These are phyloP conservation scores for Clonostachys solani DNA, from an alignment of 2,329 filamentous ascomycete species.

Conservation along the genomic window DNA sequence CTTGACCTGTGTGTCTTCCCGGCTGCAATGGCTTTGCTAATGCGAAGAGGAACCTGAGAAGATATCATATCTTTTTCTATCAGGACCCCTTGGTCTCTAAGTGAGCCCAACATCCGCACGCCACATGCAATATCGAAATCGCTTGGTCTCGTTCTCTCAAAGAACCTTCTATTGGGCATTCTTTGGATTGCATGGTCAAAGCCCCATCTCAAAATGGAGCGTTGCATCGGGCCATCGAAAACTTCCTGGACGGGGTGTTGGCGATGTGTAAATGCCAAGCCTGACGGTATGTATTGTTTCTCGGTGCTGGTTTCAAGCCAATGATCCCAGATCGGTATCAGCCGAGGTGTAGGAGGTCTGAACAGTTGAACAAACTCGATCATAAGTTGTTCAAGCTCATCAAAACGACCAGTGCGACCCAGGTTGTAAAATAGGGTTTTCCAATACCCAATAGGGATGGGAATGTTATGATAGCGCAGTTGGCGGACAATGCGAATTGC, in stretches of 20 bases:
- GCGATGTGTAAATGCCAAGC: conserved; percentile 32
- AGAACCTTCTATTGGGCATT: background rate
- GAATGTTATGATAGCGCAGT: conserved; percentile 21
- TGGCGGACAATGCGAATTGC: conserved; percentile 20
- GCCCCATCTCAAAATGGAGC: conserved; percentile 36
- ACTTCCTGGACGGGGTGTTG: conserved; percentile 42
- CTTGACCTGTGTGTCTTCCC: conserved; percentile 17
- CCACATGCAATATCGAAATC: conserved; percentile 27
- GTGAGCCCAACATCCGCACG: conserved; percentile 24
- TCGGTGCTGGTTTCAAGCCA: background rate
- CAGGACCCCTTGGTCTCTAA: conserved; percentile 26
- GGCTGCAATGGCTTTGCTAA: conserved; percentile 19
- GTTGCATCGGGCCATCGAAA: conserved; percentile 34
- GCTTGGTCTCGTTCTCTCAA: background rate
- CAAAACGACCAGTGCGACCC: conserved; percentile 34
- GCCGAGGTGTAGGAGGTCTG: conserved; percentile 14
- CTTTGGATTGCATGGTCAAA: conserved; percentile 31
- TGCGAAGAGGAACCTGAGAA: conserved; percentile 17
- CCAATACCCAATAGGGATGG: conserved; percentile 33
- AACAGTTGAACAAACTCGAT: conserved; percentile 37
- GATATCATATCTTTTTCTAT: conserved; percentile 24
- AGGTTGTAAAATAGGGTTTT: conserved; percentile 36
- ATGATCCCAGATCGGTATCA: conserved; percentile 34
- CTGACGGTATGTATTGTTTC: conserved; percentile 22
- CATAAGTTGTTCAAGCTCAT: conserved; percentile 38